Base-by-base conservation (phyloP, 768 basidiomycete genomes). In the Boletus barrowsii region DNA sequence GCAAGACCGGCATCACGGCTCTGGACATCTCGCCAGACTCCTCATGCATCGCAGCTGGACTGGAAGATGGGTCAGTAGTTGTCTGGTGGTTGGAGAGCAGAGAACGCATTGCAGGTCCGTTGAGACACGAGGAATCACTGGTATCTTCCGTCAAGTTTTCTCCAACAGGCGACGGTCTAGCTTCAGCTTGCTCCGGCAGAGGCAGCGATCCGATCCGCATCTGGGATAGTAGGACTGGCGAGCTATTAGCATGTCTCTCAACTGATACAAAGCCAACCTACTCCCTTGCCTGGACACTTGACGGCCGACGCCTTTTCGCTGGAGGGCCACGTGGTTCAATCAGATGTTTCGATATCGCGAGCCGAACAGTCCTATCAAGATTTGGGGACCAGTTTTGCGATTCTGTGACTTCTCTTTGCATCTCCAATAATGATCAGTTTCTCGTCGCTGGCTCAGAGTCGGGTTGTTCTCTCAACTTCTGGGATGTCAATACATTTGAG, bases 131-230 rank as follows among this genome's bases (percentile, higher is more conserved):
- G 5, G 36, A 39, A 4, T 46, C 45, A 3, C 42, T 10, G 4
- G 17, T 59, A 9, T 44, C 46, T 24, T 51, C 56, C 1, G 42
- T 57, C 47, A 53, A 46, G 47, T 54, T 57, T 44, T 57, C 51
- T 24, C 56, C 56, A 15, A 14, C 24, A 11, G 37, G 49, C 18
- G 41, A 48, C 41, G 55, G 26, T 15, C 20, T 60, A 7, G 59
- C 56, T 14, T 57, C 52, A 24, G 58, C 45, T 4, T 57, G 45
- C 36, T 14, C 41, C 5, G 18, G 42, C 14, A 51, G 49, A 45
- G 52, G 18, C 13, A 15, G 30, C 15, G 2, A 41, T 37, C 47
- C 55, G 13, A 44, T 59, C 26, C 42, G 42, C 10, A 43, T 59
- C 24, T 59, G 51, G 55, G 17, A 57, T 39, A 32, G 33, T 37